Evolutionary conservation across 2,329 filamentous ascomycete genomes (phyloP).

Genomic region (Fusarium equiseti): DNA sequence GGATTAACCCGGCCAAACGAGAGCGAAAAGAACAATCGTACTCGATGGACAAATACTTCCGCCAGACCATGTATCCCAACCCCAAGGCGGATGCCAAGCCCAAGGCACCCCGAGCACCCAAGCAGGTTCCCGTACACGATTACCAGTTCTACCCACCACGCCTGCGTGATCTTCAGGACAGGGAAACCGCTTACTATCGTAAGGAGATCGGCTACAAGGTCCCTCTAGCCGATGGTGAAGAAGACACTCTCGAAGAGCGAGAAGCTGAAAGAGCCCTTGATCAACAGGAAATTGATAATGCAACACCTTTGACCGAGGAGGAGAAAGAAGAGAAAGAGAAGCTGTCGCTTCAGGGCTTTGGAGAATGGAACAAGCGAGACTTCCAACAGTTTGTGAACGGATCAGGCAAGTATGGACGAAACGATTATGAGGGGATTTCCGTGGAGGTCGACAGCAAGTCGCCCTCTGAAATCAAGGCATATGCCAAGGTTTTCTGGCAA

Average conservation of each 20-base stretch:
- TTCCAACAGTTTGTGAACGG: slow-evolving; percentile 99
- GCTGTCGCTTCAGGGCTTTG: slow-evolving; percentile 87
- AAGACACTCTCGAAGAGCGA: slow-evolving; percentile 86
- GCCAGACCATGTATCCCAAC: slow-evolving; percentile 81
- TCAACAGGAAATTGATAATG: slow-evolving; percentile 93
- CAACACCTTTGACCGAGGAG: slow-evolving; percentile 86
- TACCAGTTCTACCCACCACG: slow-evolving; percentile 95
- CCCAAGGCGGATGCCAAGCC: slow-evolving; percentile 92
- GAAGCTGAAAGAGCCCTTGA: slow-evolving; percentile 89
- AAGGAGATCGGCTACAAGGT: slow-evolving; percentile 98
- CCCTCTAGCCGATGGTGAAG: slow-evolving; percentile 86
- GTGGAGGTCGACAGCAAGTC: slow-evolving; percentile 93
- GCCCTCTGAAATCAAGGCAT: slow-evolving; percentile 85
- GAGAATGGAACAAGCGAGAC: slow-evolving; percentile 95
- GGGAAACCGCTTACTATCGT: slow-evolving; percentile 94
- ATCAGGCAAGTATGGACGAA: slow-evolving; percentile 90
- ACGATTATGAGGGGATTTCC: slow-evolving; percentile 86
- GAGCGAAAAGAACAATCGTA: slow-evolving; percentile 98
- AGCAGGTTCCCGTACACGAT: slow-evolving; percentile 91
- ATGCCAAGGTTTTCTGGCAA: slow-evolving; percentile 97
- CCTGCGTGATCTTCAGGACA: slow-evolving; percentile 90
- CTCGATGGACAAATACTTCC: slow-evolving; percentile 99
- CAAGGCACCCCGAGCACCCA: slow-evolving; percentile 94
- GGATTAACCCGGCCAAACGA: slow-evolving; percentile 99
- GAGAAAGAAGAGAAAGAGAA: slow-evolving; percentile 88